A percentile compares a stretch with the other conserved stretches of the same genome.
These are phyloP conservation scores for Alternaria solani DNA, from an alignment of 2,329 filamentous ascomycete species.

Conservation along the genomic window DNA sequence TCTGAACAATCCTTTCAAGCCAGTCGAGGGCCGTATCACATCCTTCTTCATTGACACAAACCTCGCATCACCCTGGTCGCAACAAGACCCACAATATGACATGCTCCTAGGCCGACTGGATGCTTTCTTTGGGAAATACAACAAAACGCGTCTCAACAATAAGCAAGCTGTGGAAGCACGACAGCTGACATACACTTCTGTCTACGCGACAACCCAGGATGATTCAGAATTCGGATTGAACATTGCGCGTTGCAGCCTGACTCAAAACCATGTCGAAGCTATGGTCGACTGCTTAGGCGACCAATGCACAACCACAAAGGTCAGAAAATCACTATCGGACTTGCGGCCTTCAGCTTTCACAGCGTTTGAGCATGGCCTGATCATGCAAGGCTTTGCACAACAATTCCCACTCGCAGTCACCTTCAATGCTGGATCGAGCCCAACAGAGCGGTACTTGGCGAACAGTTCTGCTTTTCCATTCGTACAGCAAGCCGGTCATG, in stretches of 20 bases:
- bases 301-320: slow-evolving; percentile 20
- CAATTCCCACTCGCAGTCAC: slow-evolving; percentile 27
- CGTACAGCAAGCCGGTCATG: slow-evolving; percentile 16
- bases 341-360: slow-evolving; percentile 21
- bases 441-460: slow-evolving; percentile 33
- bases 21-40: neutral
- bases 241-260: slow-evolving; percentile 29
- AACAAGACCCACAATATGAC: slow-evolving; percentile 2
- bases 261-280: slow-evolving; percentile 36
- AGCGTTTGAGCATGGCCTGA: slow-evolving; percentile 24
- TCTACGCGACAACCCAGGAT: slow-evolving; percentile 12
- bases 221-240: slow-evolving; percentile 17
- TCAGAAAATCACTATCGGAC: slow-evolving; percentile 31
- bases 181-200: slow-evolving; percentile 22
- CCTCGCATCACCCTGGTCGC: slow-evolving; percentile 3
- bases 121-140: slow-evolving; percentile 29
- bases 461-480: slow-evolving; percentile 34
- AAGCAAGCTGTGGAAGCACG: neutral
- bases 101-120: slow-evolving; percentile 24
- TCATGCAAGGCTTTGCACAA: slow-evolving; percentile 12
- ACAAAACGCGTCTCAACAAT: slow-evolving; percentile 13
- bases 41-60: slow-evolving; percentile 42
- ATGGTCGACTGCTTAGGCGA: slow-evolving; percentile 21
- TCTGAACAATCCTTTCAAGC: slow-evolving; percentile 20
- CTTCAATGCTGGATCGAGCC: slow-evolving; percentile 23